A percentile compares a stretch with the other conserved stretches of the same genome.
phyloP scores from a whole-genome alignment of 345 rosid species.

The Hirschfeldia incana region DNA sequence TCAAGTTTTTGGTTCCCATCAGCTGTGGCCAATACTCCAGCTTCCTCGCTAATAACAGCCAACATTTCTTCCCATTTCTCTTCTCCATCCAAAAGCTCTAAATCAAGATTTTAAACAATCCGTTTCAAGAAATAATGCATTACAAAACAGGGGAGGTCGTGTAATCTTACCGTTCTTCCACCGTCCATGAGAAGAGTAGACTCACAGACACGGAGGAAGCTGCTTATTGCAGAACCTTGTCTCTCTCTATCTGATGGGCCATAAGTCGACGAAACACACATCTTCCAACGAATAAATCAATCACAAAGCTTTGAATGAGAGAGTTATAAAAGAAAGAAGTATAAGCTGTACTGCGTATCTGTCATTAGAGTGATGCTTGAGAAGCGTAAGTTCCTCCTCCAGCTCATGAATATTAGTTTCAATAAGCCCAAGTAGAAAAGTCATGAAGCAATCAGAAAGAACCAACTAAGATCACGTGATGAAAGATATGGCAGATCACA shows the following conservation, averaged over 20 bases:
- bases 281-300: not conserved
- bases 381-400: not conserved
- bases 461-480: not conserved
- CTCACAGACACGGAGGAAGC: slow-evolving; percentile 37
- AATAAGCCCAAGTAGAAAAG: not conserved
- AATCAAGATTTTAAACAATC: not conserved
- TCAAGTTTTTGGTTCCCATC: not conserved
- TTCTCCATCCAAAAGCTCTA: slow-evolving; percentile 46
- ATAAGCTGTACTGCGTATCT: not conserved
- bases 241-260: not conserved
- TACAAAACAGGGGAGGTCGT: not conserved
- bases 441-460: not conserved
- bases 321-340: not conserved
- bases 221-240: slow-evolving; percentile 34
- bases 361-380: not conserved
- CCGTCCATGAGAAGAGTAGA: slow-evolving; percentile 37
- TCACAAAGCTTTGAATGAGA: not conserved
- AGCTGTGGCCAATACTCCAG: not conserved
- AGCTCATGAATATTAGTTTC: not conserved
- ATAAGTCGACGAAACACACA: not conserved
- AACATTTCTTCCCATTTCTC: slow-evolving; percentile 47
- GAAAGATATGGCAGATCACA: not conserved
- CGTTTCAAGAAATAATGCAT: not conserved
- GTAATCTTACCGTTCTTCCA: slow-evolving; percentile 42
- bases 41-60: not conserved